These are phyloP conservation scores for Erysimum pusillum DNA, from an alignment of 441 rosid species.

Conservation along the genomic window DNA sequence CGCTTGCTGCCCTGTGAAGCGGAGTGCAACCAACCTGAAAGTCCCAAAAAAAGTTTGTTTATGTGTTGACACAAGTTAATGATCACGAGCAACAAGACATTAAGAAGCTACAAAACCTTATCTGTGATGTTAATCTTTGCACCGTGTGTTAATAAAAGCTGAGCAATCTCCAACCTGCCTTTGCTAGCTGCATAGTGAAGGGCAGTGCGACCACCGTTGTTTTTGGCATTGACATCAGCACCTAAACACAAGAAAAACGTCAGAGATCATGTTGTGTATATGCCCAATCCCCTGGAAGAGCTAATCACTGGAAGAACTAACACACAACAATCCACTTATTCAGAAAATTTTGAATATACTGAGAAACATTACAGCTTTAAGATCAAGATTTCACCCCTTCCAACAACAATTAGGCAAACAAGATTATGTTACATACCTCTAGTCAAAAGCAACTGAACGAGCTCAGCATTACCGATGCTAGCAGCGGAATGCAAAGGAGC, in stretches of 20 bases:
- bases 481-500: conserved; percentile 87
- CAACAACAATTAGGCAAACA: neutral
- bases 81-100: neutral
- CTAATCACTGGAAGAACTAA: neutral
- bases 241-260: conserved; percentile 51
- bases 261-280: too few relatives aligned
- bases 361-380: neutral
- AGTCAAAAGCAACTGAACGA: conserved; percentile 64
- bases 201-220: conserved; percentile 83
- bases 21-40: conserved; percentile 88
- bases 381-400: neutral
- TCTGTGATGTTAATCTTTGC: conserved; percentile 78
- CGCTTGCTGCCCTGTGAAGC: conserved; percentile 92
- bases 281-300: too few relatives aligned
- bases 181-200: conserved; percentile 98
- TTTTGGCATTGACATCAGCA: conserved; percentile 79
- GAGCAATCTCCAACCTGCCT: conserved; percentile 76
- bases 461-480: conserved; percentile 77
- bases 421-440: conserved; percentile 50
- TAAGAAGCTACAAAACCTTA: conserved; percentile 63
- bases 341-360: neutral
- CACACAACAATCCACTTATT: neutral
- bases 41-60: neutral
- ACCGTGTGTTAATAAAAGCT: conserved; percentile 65
- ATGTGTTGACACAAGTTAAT: neutral